Conservation (phyloP, 345 rosid genomes). For the Eucalyptus melliodora region DNA sequence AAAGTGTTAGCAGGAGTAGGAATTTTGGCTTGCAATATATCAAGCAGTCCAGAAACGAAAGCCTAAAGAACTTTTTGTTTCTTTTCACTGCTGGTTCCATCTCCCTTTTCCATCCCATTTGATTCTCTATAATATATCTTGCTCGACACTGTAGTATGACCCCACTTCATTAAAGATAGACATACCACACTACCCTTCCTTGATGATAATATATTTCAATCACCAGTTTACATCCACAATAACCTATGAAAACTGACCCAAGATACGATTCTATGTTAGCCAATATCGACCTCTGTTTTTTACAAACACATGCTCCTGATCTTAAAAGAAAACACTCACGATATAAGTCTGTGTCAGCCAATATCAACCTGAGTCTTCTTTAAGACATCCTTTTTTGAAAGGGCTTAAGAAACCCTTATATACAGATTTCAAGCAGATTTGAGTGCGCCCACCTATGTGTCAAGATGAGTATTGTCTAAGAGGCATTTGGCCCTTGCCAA, state of each 20-base stretch:
- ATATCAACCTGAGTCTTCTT: background rate
- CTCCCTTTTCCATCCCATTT: background rate
- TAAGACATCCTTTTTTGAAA: background rate
- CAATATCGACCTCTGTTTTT: background rate
- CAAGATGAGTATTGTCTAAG: background rate
- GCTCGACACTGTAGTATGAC: constrained; percentile 13
- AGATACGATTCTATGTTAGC: background rate
- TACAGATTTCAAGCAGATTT: background rate
- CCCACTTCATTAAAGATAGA: background rate
- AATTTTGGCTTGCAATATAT: background rate
- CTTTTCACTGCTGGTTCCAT: constrained; percentile 11
- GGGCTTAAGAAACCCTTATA: background rate
- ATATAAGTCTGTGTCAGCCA: background rate
- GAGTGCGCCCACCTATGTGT: background rate
- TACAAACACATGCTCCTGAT: background rate
- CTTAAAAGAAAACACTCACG: background rate
- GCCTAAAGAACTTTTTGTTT: constrained; percentile 32
- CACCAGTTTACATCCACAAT: background rate
- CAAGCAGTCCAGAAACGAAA: constrained; percentile 10
- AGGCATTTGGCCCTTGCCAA: background rate
- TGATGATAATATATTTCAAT: background rate
- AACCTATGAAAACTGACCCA: background rate
- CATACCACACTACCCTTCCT: background rate
- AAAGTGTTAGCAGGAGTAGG: background rate
- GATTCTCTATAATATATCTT: constrained; percentile 3